Conservation (phyloP, 2,329 filamentous ascomycete genomes). For the Apiospora marii region DNA sequence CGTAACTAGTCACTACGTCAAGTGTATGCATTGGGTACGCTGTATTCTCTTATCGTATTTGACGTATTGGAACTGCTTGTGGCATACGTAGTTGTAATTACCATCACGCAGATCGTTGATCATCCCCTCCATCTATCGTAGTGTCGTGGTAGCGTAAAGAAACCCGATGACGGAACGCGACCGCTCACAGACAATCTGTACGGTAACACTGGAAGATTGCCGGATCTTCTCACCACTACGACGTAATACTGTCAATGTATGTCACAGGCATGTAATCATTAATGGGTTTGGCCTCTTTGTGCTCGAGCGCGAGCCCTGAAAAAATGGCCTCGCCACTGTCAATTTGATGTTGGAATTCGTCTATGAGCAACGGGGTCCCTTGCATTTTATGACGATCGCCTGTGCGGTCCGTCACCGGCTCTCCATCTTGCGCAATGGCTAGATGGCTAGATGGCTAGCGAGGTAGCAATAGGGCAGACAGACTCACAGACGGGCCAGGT, state of each 20-base stretch:
- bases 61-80: neutral
- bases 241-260: neutral
- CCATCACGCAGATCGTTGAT: neutral
- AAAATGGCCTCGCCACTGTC: neutral
- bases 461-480: neutral
- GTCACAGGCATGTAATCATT: neutral
- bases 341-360: neutral
- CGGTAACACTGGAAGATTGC: neutral
- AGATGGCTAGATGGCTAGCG: neutral
- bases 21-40: neutral
- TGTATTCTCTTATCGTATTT: neutral
- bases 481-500: too few relatives aligned
- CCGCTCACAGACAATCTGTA: neutral
- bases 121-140: neutral
- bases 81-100: neutral
- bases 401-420: conserved; percentile 19
- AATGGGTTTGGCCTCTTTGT: neutral
- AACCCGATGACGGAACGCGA: neutral
- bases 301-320: neutral
- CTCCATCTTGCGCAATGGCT: neutral
- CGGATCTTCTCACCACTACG: neutral
- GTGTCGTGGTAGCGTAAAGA: neutral
- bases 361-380: conserved; percentile 6
- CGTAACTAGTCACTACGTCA: neutral
- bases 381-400: conserved; percentile 19